These are phyloP conservation scores for Paramecium caudatum DNA, from an alignment of 73 alveolate genomes.

Conservation along the genomic window DNA sequence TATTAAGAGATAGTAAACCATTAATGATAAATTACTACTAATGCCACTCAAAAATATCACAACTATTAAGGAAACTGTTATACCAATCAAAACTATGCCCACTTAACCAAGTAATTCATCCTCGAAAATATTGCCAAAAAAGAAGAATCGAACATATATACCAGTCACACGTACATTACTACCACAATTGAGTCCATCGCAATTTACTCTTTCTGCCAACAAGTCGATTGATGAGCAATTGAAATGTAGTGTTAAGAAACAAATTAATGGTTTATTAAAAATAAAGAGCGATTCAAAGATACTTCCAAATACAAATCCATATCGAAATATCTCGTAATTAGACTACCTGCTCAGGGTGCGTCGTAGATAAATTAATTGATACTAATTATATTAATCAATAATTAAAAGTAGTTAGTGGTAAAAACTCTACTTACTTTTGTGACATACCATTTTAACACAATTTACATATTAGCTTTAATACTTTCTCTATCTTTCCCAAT, in stretches of 20 bases:
- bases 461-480: neutral
- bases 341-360: slow-evolving; percentile 2
- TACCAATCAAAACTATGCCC: neutral
- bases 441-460: slow-evolving; percentile 31
- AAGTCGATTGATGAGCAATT: neutral
- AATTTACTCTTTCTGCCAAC: neutral
- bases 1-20: slow-evolving; percentile 45
- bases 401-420: neutral
- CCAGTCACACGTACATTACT: slow-evolving; percentile 18
- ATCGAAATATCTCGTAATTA: slow-evolving; percentile 23
- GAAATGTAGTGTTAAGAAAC: neutral
- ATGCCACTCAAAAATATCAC: slow-evolving; percentile 26
- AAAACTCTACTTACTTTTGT: neutral
- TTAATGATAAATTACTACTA: slow-evolving; percentile 36
- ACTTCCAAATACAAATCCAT: slow-evolving; percentile 2
- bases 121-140: slow-evolving; percentile 34
- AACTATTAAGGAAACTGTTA: neutral
- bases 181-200: neutral
- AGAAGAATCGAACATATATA: slow-evolving; percentile 12
- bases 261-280: neutral
- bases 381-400: slow-evolving; percentile 34
- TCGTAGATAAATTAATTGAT: slow-evolving; percentile 26
- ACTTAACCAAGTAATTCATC: slow-evolving; percentile 12
- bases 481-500: neutral
- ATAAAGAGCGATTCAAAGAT: neutral